These are phyloP conservation scores for Rhododendron ferrugineum DNA, from an alignment of 148 eudicot species.

Conservation along the genomic window DNA sequence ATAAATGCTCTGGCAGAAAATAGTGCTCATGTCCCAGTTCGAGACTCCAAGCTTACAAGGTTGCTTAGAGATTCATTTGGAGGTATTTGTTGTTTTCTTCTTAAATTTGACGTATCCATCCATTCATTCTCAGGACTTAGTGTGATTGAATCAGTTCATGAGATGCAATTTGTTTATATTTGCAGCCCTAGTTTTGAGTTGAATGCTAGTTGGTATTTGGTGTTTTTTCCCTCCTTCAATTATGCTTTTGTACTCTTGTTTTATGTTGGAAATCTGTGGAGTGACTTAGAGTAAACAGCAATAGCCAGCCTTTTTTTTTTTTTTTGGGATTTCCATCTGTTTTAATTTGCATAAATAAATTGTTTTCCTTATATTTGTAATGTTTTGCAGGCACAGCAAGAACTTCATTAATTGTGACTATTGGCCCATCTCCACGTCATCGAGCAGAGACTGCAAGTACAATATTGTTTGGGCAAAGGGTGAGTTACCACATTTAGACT, in stretches of 20 bases:
- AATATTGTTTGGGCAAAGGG: constrained; percentile 91
- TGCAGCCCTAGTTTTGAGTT: neutral
- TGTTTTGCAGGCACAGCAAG: constrained; percentile 66
- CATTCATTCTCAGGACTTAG: neutral
- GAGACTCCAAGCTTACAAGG: constrained; percentile 98
- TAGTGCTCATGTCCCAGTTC: constrained; percentile 96
- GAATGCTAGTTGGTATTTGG: neutral
- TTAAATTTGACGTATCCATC: neutral
- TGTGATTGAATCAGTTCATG: neutral
- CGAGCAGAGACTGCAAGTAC: constrained; percentile 90
- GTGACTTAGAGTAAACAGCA: neutral
- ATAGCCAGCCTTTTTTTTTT: neutral
- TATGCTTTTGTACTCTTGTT: neutral
- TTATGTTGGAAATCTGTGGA: neutral
- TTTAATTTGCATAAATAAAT: neutral
- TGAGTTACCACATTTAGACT: constrained; percentile 19
- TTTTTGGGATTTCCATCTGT: neutral
- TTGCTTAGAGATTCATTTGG: constrained; percentile 99
- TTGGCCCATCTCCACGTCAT: constrained; percentile 93
- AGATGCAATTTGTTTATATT: neutral
- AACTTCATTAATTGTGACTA: constrained; percentile 75
- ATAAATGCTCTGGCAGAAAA: constrained; percentile 99
- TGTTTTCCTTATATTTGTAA: neutral
- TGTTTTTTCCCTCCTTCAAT: neutral
- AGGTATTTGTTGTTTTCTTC: constrained; percentile 44